phyloP scores from a whole-genome alignment of 1,284 basidiomycete genomes.

The Phlebopus sp. region DNA sequence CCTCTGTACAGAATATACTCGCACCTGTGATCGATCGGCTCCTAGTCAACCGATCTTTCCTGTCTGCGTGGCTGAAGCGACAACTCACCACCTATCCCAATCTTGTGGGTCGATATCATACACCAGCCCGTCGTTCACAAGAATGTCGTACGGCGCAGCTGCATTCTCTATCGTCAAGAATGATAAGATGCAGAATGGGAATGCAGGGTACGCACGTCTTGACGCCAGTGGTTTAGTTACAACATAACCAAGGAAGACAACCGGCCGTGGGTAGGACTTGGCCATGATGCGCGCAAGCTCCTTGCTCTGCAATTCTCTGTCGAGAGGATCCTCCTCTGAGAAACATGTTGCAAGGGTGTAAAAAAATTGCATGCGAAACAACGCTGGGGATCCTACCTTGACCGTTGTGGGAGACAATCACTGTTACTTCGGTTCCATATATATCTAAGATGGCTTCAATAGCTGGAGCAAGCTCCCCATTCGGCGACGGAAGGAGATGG shows the following conservation, averaged over 20 bases:
- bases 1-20: slow-evolving; percentile 87
- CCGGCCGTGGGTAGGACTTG: slow-evolving; percentile 69
- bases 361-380: neutral
- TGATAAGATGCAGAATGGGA: neutral
- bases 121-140: slow-evolving; percentile 69
- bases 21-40: slow-evolving; percentile 52
- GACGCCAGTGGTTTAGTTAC: slow-evolving; percentile 76
- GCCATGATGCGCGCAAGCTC: slow-evolving; percentile 83
- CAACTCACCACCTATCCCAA: slow-evolving; percentile 63
- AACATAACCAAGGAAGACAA: slow-evolving; percentile 85
- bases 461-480: slow-evolving; percentile 88
- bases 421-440: slow-evolving; percentile 77
- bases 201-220: slow-evolving; percentile 52
- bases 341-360: neutral
- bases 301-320: slow-evolving; percentile 84
- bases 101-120: slow-evolving; percentile 77
- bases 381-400: slow-evolving; percentile 56
- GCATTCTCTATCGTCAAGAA: slow-evolving; percentile 13
- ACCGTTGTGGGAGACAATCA: slow-evolving; percentile 89
- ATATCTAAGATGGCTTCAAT: slow-evolving; percentile 88
- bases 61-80: neutral
- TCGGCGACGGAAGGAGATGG: slow-evolving; percentile 86
- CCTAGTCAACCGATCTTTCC: neutral
- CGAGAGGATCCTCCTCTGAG: slow-evolving; percentile 79
- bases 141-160: slow-evolving; percentile 85